Evolutionary conservation across 2,329 filamentous ascomycete species (phyloP), one percentile per base, ranked within the genome.

Genomic region (Lojkania enalia): DNA sequence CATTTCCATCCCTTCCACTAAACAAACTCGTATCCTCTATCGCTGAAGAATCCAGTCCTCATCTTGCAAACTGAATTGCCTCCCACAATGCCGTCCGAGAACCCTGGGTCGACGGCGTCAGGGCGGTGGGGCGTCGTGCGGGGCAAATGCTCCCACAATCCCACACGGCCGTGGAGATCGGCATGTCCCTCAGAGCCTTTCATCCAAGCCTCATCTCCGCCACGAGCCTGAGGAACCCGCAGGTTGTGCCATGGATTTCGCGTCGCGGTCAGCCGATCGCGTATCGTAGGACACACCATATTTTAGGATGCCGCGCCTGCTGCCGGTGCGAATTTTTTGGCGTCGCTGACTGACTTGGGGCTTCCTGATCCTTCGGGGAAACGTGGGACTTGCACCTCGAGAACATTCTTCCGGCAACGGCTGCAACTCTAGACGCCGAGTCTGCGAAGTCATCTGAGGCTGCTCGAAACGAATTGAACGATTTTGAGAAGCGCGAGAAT

Each of bases 301-400:
- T 39, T 25, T 46, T 49, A 50, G 49, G 27, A 49, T 57, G 52
- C 54, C 54, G 54, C 33, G n/a, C 41, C 42, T 47, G 47, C 50
- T 54, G 47, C 54, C 54, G 52, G 43, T 35, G 18, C 54, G 41
- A 39, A 18, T 48, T 33, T 14, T 29, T 15, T 33, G 40, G 29
- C 35, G 32, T 40, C 33, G 20, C 14, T 37, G 30, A 29, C 39
- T 37, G n/a, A 16, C 5, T 39, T 29, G 37, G 20, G 31, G 37
- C 37, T 39, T 39, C 19, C n/a, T n/a, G n/a, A n/a, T n/a, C n/a
- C n/a, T n/a, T n/a, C n/a, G n/a, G n/a, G n/a, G n/a, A n/a, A n/a
- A 30, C 25, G 32, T 20, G 39, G 29, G 15, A 2, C 33, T 27
- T 5, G 32, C 11, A 25, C 4, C 11, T 18, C 13, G 15, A 6